Evolutionary conservation across 768 basidiomycete genomes (phyloP).

Genomic region (Tricholoma furcatifolium): DNA sequence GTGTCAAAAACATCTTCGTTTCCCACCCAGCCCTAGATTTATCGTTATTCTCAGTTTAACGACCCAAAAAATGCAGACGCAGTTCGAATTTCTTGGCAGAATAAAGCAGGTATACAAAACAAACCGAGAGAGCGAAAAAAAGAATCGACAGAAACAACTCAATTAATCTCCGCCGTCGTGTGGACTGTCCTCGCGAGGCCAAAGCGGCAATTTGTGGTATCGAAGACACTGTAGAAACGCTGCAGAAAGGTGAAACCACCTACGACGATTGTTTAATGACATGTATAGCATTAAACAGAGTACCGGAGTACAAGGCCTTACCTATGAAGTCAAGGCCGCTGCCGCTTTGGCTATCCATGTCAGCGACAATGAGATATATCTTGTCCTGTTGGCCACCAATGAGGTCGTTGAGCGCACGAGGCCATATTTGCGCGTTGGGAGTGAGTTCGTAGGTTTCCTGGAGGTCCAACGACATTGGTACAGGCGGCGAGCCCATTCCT

Average conservation of each 20-base stretch:
- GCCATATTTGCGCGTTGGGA: constrained; percentile 71
- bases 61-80: no score
- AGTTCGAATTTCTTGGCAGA: neutral
- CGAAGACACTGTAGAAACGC: constrained; percentile 58
- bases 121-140: neutral
- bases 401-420: constrained; percentile 51
- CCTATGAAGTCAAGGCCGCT: constrained; percentile 66
- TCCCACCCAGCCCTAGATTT: no score
- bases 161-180: constrained; percentile 36
- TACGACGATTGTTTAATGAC: neutral
- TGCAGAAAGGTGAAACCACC: constrained; percentile 60
- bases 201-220: constrained; percentile 38
- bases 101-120: neutral
- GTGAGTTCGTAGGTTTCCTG: constrained; percentile 55
- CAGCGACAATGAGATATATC: constrained; percentile 59
- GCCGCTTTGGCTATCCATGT: constrained; percentile 49
- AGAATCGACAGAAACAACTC: constrained; percentile 1
- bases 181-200: constrained; percentile 37
- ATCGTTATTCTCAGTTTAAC: no score
- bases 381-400: constrained; percentile 50
- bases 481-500: neutral
- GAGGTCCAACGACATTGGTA: neutral
- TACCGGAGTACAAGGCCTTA: constrained; percentile 24
- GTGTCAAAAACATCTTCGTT: no score
- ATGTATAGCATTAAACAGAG: no score